These are phyloP conservation scores for Graphilbum ipis-grandicollis DNA, from an alignment of 2,329 filamentous ascomycete genomes.

Conservation along the genomic window DNA sequence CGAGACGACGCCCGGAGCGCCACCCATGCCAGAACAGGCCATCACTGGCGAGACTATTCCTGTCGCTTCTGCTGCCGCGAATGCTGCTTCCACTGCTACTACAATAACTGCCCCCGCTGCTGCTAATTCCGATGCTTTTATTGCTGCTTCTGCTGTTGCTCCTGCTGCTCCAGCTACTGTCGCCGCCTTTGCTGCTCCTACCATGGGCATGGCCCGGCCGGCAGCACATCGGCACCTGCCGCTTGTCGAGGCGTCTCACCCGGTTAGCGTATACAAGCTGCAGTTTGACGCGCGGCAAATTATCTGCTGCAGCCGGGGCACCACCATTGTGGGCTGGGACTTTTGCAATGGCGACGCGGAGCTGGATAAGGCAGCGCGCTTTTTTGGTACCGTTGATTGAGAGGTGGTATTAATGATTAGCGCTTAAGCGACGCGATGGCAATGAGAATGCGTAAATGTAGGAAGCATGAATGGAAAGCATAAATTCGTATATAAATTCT, in stretches of 20 bases:
- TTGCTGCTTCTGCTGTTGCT: neutral
- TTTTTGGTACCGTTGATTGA: constrained; percentile 51
- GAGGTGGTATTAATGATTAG: neutral
- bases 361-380: constrained; percentile 58
- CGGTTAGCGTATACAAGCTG: constrained; percentile 72
- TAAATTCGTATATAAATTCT: too few relatives aligned
- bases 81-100: neutral
- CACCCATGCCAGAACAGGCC: too few relatives aligned
- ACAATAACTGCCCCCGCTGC: neutral
- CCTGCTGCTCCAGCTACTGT: constrained; percentile 2
- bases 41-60: too few relatives aligned
- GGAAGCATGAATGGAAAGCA: too few relatives aligned
- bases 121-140: neutral
- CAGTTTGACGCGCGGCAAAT: constrained; percentile 91
- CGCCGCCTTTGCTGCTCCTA: neutral
- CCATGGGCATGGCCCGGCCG: neutral
- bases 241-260: constrained; percentile 27
- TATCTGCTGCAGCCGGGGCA: constrained; percentile 85
- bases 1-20: too few relatives aligned
- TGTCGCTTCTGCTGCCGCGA: neutral
- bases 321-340: constrained; percentile 91
- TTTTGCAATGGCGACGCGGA: constrained; percentile 79
- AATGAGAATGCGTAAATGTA: too few relatives aligned
- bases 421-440: too few relatives aligned
- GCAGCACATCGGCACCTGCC: constrained; percentile 27